A percentile compares a stretch with the other conserved stretches of the same genome.
Conservation (phyloP, 352 stramenopile species). For the Phytophthora chlamydospora region DNA sequence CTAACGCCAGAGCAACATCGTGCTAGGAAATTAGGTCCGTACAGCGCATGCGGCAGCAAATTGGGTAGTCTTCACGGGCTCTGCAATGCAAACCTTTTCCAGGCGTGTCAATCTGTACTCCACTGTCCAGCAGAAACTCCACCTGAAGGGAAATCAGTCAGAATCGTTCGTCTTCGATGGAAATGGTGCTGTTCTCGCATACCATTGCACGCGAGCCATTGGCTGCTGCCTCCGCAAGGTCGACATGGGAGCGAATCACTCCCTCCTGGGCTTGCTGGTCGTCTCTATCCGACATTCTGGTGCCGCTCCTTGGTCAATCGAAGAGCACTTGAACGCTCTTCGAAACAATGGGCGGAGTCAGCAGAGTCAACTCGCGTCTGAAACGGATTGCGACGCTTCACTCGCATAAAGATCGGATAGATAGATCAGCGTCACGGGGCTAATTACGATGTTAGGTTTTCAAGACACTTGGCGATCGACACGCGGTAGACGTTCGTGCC, state of each 20-base stretch:
- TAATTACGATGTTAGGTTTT: conserved; percentile 50
- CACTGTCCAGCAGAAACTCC: conserved; percentile 65
- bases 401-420: not conserved
- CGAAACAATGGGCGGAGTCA: too few relatives aligned
- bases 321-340: not conserved
- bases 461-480: conserved; percentile 67
- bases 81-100: conserved; percentile 42
- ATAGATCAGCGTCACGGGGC: conserved; percentile 12
- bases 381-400: conserved; percentile 13
- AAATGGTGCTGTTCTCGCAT: not conserved
- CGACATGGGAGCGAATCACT: conserved; percentile 64
- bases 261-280: conserved; percentile 47
- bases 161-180: not conserved
- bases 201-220: conserved; percentile 71
- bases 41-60: not conserved
- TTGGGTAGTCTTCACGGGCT: not conserved
- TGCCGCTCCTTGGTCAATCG: not conserved
- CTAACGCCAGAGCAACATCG: conserved; percentile 25
- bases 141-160: conserved; percentile 34
- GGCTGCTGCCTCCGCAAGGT: conserved; percentile 66
- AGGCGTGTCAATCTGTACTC: conserved; percentile 52
- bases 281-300: conserved; percentile 33
- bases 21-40: not conserved
- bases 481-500: conserved; percentile 68
- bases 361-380: too few relatives aligned